Evolutionary conservation across 2,329 filamentous ascomycete genomes (phyloP).

Genomic region (Tolypocladium ophioglossoides): DNA sequence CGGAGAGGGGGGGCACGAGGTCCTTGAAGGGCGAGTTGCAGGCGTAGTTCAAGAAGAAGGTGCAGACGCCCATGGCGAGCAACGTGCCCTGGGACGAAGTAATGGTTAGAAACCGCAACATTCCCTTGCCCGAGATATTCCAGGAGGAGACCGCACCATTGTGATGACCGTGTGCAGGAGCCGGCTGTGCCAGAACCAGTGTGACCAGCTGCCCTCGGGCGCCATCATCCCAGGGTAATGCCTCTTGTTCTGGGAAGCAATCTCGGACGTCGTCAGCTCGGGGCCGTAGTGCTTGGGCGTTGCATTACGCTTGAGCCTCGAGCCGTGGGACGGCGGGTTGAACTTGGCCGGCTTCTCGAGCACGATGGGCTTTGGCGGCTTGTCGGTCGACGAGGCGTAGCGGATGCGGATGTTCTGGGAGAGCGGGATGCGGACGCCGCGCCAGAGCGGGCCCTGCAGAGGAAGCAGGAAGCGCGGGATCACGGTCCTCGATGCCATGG

Average conservation of each 20-base stretch:
- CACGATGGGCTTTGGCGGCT: conserved; percentile 47
- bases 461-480: conserved; percentile 63
- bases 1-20: conserved; percentile 61
- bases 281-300: conserved; percentile 66
- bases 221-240: conserved; percentile 87
- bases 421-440: conserved; percentile 24
- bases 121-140: not conserved
- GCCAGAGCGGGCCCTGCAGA: conserved; percentile 47
- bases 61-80: conserved; percentile 56
- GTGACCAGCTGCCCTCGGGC: conserved; percentile 66
- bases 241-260: conserved; percentile 52
- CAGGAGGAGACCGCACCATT: conserved; percentile 46
- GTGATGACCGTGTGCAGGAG: conserved; percentile 74
- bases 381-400: conserved; percentile 17
- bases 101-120: not conserved
- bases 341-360: conserved; percentile 85
- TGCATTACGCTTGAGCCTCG: conserved; percentile 47
- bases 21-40: conserved; percentile 69
- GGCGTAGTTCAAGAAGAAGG: conserved; percentile 70
- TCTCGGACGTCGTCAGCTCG: conserved; percentile 53
- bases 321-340: conserved; percentile 81
- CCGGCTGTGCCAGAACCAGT: conserved; percentile 74
- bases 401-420: conserved; percentile 24
- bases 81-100: conserved; percentile 46
- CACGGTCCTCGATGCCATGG: conserved; percentile 35